phyloP scores from a whole-genome alignment of 768 basidiomycete genomes.

The Leccinum subgranulosum region DNA sequence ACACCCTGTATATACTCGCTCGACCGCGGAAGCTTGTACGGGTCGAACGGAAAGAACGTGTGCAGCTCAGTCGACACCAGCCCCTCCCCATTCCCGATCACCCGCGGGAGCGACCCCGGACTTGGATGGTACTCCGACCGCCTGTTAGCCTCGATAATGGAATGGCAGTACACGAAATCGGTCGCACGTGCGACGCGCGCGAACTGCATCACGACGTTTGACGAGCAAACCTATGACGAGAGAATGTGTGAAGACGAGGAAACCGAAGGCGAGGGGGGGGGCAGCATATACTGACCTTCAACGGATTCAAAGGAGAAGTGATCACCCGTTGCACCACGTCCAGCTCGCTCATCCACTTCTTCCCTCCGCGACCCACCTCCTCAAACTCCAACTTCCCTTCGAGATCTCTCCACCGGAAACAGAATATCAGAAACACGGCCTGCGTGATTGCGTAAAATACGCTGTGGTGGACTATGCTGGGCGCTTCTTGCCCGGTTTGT shows the following conservation, averaged over 20 bases:
- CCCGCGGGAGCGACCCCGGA: conserved; percentile 18
- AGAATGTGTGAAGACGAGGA: not conserved
- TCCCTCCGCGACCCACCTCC: conserved; percentile 47
- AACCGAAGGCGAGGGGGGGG: not conserved
- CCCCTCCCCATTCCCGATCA: conserved; percentile 27
- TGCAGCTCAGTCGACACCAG: conserved; percentile 69
- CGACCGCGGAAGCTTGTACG: conserved; percentile 85
- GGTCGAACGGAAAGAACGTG: conserved; percentile 98
- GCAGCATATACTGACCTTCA: conserved; percentile 43
- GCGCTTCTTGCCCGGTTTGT: conserved; percentile 33
- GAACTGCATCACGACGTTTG: conserved; percentile 90
- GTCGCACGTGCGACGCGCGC: conserved; percentile 89
- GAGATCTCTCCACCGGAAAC: conserved; percentile 94
- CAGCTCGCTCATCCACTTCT: conserved; percentile 85
- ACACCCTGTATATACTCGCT: conserved; percentile 72
- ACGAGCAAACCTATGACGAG: conserved; percentile 73
- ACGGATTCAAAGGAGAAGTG: conserved; percentile 79
- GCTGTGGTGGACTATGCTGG: conserved; percentile 44
- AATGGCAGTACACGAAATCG: conserved; percentile 91
- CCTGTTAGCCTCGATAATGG: conserved; percentile 85
- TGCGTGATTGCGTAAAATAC: conserved; percentile 93
- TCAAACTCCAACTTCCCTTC: conserved; percentile 46
- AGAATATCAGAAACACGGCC: conserved; percentile 94
- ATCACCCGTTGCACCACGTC: conserved; percentile 77
- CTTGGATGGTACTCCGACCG: conserved; percentile 52